Evolutionary conservation across 176 grass and related monocot species (phyloP), one percentile per base, ranked within the genome.

Genomic region (Bromus sterilis): DNA sequence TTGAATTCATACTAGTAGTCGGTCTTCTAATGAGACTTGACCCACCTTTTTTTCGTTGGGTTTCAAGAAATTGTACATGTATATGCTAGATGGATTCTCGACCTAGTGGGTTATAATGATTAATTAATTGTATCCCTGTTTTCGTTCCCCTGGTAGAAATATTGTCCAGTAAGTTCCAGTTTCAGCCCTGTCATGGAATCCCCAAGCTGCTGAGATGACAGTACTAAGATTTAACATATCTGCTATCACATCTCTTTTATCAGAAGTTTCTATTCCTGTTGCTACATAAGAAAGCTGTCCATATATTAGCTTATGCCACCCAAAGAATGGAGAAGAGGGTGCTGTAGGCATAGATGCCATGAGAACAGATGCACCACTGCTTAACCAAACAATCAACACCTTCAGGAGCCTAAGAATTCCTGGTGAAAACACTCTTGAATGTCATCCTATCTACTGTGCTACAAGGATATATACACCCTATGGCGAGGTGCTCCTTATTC

Each of bases 41-140:
- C 84, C 79, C 88, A 82, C 78, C 55, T 79, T 84, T 74, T 87
- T 85, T 83, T 39, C 7, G 67, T 18, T 90, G 88, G 88, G 88
- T 41, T 78, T 86, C 84, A 83, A 90, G 88, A 86, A 71, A 79
- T 79, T 90, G 88, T 86, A 83, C 82, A 89, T 89, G 88, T 86
- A 90, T 78, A 90, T 79, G 37, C 30, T 82, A 86, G 67, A 75
- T 64, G 40, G 56, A 83, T 83, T 79, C 78, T 78, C 48, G 12
- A 68, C 46, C 23, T 49, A 74, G 74, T 67, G 77, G 66, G 71
- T 60, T 56, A 56, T 58, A 59, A 53, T 21, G 49, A 21, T 53
- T 53, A 53, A 18, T 48, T 74, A 73, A 73, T 73, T 6, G 9
- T 73, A 58, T 28, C 16, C 18, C 74, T 49, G 9, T 66, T 82